Percentiles rank a stretch among this genome's conserved stretches.
Conservation (phyloP, 768 basidiomycete species). For the Ramaria sp. region DNA sequence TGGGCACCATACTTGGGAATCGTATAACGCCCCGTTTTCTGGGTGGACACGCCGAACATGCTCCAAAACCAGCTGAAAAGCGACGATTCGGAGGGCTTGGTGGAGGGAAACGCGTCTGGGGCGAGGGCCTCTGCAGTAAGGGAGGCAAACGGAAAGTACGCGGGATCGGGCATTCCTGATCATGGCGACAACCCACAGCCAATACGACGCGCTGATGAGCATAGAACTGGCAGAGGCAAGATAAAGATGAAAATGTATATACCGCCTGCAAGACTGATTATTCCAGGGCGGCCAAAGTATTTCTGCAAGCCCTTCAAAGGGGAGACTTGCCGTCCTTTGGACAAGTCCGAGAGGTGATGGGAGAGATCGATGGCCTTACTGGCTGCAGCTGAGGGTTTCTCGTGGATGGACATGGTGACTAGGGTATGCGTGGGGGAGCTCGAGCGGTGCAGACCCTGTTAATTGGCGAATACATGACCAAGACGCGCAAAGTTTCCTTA, state of each 20-base stretch:
- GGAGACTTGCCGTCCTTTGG: slow-evolving; percentile 36
- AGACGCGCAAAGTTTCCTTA: background rate
- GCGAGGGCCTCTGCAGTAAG: slow-evolving; percentile 44
- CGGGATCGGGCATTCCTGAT: slow-evolving; percentile 52
- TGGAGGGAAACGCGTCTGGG: slow-evolving; percentile 37
- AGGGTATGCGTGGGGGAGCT: background rate
- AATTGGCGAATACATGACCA: background rate
- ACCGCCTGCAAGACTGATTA: slow-evolving; percentile 65
- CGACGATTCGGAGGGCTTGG: slow-evolving; percentile 18
- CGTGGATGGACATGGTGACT: background rate
- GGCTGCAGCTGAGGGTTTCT: background rate
- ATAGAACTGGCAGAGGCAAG: background rate
- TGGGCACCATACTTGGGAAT: slow-evolving; percentile 50
- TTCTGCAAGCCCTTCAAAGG: slow-evolving; percentile 60
- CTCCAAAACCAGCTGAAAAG: slow-evolving; percentile 50
- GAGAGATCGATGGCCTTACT: slow-evolving; percentile 52
- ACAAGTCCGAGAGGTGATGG: slow-evolving; percentile 54
- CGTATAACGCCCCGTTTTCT: slow-evolving; percentile 35
- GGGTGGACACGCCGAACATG: slow-evolving; percentile 31
- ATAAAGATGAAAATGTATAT: slow-evolving; percentile 12
- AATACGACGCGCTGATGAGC: background rate
- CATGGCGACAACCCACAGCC: too few species aligned
- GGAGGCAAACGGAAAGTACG: slow-evolving; percentile 59
- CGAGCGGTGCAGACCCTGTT: too few species aligned
- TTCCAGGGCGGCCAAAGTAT: slow-evolving; percentile 41